These are phyloP conservation scores for Arctium minus DNA, from an alignment of 129 eudicot species.

Conservation along the genomic window DNA sequence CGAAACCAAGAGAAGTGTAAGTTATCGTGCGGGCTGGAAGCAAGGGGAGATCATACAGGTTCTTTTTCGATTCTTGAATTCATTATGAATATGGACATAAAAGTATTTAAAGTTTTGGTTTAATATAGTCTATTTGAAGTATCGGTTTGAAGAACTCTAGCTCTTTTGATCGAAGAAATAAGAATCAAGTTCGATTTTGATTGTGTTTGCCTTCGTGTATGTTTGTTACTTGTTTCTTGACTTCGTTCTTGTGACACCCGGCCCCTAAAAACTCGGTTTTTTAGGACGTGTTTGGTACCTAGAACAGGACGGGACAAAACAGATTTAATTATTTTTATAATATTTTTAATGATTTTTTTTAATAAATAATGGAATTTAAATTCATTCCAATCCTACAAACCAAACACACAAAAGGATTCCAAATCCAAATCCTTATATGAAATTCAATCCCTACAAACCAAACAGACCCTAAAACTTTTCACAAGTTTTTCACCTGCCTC, in stretches of 20 bases:
- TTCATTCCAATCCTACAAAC: too few relatives aligned
- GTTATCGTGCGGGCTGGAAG: conserved; percentile 12
- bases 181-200: conserved; percentile 1
- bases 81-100: conserved; percentile 12
- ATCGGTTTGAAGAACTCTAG: conserved; percentile 1
- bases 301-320: background rate
- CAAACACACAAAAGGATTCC: too few relatives aligned
- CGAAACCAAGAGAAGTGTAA: conserved; percentile 25
- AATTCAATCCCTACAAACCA: too few relatives aligned
- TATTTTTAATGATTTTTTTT: too few relatives aligned
- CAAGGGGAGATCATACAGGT: conserved; percentile 9
- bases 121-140: conserved; percentile 8
- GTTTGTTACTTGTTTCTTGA: background rate
- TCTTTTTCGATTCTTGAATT: conserved; percentile 31
- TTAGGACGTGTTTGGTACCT: background rate
- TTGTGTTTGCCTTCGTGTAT: background rate
- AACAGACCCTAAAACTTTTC: background rate
- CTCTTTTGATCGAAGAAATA: conserved; percentile 13
- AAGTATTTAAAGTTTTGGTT: conserved; percentile 18
- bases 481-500: too few relatives aligned
- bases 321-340: background rate
- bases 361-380: too few relatives aligned
- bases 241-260: background rate
- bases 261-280: background rate
- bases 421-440: too few relatives aligned